A percentile compares a stretch with the other conserved stretches of the same genome.
These are phyloP conservation scores for Globisporangium sylvaticum DNA, from an alignment of 352 stramenopile species.

Conservation along the genomic window DNA sequence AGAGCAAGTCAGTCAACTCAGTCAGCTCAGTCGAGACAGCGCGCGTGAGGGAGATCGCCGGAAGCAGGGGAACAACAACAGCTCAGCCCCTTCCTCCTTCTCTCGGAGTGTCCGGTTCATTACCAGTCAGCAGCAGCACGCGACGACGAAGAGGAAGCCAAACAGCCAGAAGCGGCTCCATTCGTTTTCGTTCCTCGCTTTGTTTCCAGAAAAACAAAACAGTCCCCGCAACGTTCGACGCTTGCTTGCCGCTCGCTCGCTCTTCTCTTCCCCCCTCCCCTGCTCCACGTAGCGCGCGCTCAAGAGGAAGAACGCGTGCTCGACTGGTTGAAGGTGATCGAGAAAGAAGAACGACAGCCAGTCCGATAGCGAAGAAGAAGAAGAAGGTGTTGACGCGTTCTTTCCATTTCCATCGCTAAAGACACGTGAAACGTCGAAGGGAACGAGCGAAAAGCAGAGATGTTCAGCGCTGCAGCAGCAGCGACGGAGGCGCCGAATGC, in stretches of 20 bases:
- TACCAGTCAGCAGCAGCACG: background rate
- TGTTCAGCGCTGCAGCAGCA: conserved; percentile 7
- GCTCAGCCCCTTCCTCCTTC: background rate
- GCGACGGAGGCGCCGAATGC: background rate
- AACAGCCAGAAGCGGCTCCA: background rate
- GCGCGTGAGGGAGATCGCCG: background rate
- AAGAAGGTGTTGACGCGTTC: background rate
- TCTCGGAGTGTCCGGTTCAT: background rate
- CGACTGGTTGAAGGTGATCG: background rate
- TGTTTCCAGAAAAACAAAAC: background rate
- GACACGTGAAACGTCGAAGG: conserved; percentile 7
- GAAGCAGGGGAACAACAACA: background rate
- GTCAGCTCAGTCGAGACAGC: background rate
- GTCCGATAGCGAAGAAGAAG: background rate
- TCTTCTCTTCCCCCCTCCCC: no score
- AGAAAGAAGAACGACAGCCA: background rate
- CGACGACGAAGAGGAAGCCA: background rate
- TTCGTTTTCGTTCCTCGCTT: background rate
- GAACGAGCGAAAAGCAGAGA: conserved; percentile 4
- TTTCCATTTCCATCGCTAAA: background rate
- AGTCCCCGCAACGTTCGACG: background rate
- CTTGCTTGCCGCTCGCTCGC: no score
- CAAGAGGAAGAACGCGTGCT: background rate
- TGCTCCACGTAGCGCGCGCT: background rate
- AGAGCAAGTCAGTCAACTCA: background rate